These are phyloP conservation scores for Melampsora abietis-canadensis DNA, from an alignment of 1,284 basidiomycete species.

Conservation along the genomic window DNA sequence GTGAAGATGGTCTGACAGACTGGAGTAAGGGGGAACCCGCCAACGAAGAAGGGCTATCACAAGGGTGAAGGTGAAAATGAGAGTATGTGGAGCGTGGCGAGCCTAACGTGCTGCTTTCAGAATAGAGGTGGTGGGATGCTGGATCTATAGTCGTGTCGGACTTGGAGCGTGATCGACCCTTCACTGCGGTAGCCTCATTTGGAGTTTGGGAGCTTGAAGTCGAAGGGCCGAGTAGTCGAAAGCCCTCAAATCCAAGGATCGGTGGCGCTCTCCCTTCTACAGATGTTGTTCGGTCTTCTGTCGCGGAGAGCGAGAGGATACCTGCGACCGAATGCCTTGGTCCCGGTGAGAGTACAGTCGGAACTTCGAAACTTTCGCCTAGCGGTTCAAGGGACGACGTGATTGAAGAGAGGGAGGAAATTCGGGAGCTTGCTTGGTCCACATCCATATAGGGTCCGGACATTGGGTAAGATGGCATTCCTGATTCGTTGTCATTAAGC, in stretches of 20 bases:
- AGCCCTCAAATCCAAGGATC: neutral
- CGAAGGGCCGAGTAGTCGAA: constrained; percentile 2
- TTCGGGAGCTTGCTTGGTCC: neutral
- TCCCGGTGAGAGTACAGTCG: constrained; percentile 22
- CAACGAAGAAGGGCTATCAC: constrained; percentile 4
- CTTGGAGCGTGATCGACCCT: constrained; percentile 24
- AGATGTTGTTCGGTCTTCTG: neutral
- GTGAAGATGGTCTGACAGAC: constrained; percentile 16
- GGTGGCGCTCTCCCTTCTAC: constrained; percentile 8
- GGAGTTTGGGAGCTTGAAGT: constrained; percentile 2
- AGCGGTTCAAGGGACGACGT: constrained; percentile 41
- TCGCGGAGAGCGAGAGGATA: neutral
- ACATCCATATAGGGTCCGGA: neutral
- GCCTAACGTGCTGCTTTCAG: constrained; percentile 10
- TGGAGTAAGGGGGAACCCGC: constrained; percentile 15
- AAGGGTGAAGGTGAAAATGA: constrained; percentile 35
- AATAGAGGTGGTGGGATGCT: neutral
- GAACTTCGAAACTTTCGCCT: constrained; percentile 40
- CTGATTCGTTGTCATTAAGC: neutral
- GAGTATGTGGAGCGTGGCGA: constrained; percentile 14
- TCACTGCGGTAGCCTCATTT: neutral
- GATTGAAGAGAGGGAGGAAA: neutral
- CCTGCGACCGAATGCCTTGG: constrained; percentile 5
- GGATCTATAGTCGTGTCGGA: constrained; percentile 26
- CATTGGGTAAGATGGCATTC: neutral